Base-by-base conservation (phyloP, 2,329 filamentous ascomycete genomes). In the Aspergillus candidus region DNA sequence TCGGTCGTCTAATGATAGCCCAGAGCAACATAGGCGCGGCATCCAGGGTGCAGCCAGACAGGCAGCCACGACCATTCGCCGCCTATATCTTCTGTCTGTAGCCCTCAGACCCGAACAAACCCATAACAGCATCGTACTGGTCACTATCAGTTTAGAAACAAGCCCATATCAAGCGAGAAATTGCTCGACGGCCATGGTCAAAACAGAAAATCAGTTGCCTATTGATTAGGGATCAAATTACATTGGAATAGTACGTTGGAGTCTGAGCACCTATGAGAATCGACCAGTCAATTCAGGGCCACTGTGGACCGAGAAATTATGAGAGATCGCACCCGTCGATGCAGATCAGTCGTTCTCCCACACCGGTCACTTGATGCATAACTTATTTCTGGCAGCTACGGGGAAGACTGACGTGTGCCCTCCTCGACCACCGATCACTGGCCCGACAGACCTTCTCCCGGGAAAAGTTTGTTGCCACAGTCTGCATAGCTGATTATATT, bases 311-410 rank as follows among this genome's bases (percentile, higher is more conserved):
- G 37, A 47, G 32, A 32, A 35, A 37, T 40, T 32, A 32, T 44
- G 44, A 38, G 39, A 42, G 35, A 51, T 47, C 47, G 44, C 33
- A 36, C 39, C 36, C 34, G 33, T 29, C 38, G 40, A 32, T 31
- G 41, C 41, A 43, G 42, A 48, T 44, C 40, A 37, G 38, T 38
- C 35, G 31, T 36, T 18, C 38, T 32, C 40, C 34, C 41, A 50
- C 49, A 52, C 47, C 47, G 49, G 50, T 40, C 38, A 50, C 45
- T 45, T 36, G 49, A 52, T 48, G 36, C 35, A 47, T 48, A 48
- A 44, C 37, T 35, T 48, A n/a, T 35, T 40, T 31, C n/a, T 15
- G 11, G 33, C 35, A 15, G 35, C 27, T 35, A 29, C 30, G 41
- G 35, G 34, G 17, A 27, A 27, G 22, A 27, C 7, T 27, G 22